Conservation (phyloP, 2,329 filamentous ascomycete genomes). For the Colletotrichum sp. region DNA sequence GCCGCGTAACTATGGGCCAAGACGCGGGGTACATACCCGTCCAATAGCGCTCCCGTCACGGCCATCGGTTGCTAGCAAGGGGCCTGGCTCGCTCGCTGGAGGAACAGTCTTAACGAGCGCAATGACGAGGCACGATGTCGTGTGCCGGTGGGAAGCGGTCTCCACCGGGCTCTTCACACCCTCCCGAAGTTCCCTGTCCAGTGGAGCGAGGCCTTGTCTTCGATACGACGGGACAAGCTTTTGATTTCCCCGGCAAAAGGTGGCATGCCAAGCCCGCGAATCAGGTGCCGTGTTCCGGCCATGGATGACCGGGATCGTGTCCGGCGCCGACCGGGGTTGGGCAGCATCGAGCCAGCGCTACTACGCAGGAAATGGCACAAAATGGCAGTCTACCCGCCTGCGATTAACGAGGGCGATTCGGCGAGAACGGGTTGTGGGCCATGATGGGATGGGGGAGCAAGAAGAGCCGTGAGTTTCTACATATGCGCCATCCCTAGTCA, state of each 20-base stretch:
- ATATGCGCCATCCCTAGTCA: not conserved
- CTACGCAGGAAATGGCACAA: not conserved
- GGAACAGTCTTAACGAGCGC: not conserved
- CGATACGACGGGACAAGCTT: conserved; percentile 19
- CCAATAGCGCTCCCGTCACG: conserved; percentile 19
- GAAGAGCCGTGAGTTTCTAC: not conserved
- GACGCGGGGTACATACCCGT: conserved; percentile 21
- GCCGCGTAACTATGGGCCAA: not conserved
- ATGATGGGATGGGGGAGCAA: not conserved
- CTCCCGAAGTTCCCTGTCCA: not conserved
- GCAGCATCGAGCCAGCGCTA: not conserved
- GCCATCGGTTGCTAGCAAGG: not conserved
- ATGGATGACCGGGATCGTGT: not conserved
- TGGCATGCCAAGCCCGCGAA: conserved; percentile 15
- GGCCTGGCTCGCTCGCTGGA: not conserved
- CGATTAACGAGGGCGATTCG: not conserved
- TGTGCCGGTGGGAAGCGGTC: not conserved
- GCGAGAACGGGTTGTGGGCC: conserved; percentile 11
- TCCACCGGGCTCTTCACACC: not conserved
- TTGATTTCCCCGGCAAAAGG: conserved; percentile 3
- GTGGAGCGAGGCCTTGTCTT: not conserved
- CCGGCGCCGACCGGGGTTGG: not conserved
- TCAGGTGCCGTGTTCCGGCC: conserved; percentile 8
- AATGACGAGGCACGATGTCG: conserved; percentile 10
- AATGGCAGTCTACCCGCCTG: not conserved